Percentiles rank a stretch among this genome's conserved stretches.
These are phyloP conservation scores for Lepidium sativum DNA, from an alignment of 345 rosid genomes.

Conservation along the genomic window DNA sequence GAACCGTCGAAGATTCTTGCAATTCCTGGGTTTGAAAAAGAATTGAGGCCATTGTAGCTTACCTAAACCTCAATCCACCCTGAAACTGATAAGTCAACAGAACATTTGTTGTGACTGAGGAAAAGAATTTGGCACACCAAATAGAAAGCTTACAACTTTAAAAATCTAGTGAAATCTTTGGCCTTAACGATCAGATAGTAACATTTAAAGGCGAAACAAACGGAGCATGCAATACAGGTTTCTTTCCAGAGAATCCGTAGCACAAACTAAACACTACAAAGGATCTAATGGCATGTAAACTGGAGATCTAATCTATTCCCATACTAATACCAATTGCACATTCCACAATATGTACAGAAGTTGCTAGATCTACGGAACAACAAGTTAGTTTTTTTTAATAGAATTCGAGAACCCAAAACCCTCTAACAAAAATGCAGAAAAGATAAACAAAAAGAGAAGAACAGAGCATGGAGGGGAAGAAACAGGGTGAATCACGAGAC, in stretches of 20 bases:
- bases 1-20: conserved; percentile 16
- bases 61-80: neutral
- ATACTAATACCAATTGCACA: neutral
- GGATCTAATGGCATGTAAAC: neutral
- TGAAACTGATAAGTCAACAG: conserved; percentile 4
- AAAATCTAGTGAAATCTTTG: neutral
- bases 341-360: neutral
- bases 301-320: neutral
- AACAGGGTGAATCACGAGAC: conserved; percentile 3
- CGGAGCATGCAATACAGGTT: conserved; percentile 4
- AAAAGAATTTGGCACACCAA: conserved; percentile 21
- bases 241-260: conserved; percentile 1
- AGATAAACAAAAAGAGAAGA: neutral
- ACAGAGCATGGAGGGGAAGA: neutral
- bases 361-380: neutral
- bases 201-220: neutral
- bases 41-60: conserved; percentile 35
- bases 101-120: conserved; percentile 5
- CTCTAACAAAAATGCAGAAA: neutral
- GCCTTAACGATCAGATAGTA: neutral
- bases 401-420: neutral
- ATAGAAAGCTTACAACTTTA: conserved; percentile 2
- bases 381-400: neutral
- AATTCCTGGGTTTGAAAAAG: conserved; percentile 13
- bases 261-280: neutral